Percentiles rank a stretch among this genome's conserved stretches.
These are phyloP conservation scores for Perilla frutescens DNA, from an alignment of 257 asterid genomes.

Conservation along the genomic window DNA sequence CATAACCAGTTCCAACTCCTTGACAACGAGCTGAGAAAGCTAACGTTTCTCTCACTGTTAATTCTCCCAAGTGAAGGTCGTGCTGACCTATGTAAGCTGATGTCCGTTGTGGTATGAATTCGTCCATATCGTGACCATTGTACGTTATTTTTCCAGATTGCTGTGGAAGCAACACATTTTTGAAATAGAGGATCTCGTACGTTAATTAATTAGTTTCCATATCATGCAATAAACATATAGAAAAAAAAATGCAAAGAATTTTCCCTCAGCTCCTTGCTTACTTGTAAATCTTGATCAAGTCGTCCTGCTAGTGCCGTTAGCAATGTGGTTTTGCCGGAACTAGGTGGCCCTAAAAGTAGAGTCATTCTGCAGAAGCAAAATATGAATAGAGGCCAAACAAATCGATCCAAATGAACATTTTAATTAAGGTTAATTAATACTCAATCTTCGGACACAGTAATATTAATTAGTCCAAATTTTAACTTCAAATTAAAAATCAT, in stretches of 20 bases:
- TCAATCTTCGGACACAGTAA: no score
- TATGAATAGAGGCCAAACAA: background rate
- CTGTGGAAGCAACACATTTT: slow-evolving; percentile 25
- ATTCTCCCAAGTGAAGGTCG: slow-evolving; percentile 54
- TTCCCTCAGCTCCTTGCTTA: background rate
- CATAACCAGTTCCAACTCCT: slow-evolving; percentile 49
- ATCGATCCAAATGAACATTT: no score
- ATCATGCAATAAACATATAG: no score
- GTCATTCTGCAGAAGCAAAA: slow-evolving; percentile 40
- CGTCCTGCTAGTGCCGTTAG: slow-evolving; percentile 50
- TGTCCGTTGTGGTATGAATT: slow-evolving; percentile 52
- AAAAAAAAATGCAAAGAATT: background rate
- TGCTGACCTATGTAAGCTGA: slow-evolving; percentile 56
- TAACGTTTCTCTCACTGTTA: slow-evolving; percentile 55
- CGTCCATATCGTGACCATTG: slow-evolving; percentile 53
- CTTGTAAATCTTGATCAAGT: slow-evolving; percentile 39
- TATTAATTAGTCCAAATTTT: no score
- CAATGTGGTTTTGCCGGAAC: slow-evolving; percentile 54
- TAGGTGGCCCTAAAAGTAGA: slow-evolving; percentile 51
- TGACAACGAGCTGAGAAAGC: slow-evolving; percentile 52
- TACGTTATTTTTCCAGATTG: slow-evolving; percentile 49
- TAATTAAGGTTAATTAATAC: no score
- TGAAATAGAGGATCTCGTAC: background rate
- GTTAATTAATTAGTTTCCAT: background rate
- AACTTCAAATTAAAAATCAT: no score